phyloP scores from a whole-genome alignment of 2,329 filamentous ascomycete species.

The Arachnomyces sp. region DNA sequence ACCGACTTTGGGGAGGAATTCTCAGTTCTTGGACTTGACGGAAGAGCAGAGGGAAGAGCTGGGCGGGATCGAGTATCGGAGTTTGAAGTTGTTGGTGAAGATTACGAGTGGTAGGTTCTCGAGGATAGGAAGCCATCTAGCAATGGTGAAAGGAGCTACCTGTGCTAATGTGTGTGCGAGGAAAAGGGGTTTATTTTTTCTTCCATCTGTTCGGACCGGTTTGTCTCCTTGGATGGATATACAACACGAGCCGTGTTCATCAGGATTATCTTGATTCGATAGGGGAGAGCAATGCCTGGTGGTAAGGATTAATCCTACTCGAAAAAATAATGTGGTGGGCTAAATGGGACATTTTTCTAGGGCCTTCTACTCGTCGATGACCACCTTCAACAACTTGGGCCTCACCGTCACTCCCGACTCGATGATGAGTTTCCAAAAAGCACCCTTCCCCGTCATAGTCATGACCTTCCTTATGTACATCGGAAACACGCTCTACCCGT shows the following conservation, averaged over 20 bases:
- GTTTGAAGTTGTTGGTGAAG: constrained; percentile 43
- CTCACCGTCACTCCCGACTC: constrained; percentile 50
- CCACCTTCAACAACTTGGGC: constrained; percentile 48
- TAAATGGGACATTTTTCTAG: no score
- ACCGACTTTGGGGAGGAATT: constrained; percentile 41
- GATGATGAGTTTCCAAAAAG: constrained; percentile 44
- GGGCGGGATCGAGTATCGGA: constrained; percentile 47
- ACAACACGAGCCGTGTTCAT: constrained; percentile 35
- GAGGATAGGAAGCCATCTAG: no score
- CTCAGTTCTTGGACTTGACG: constrained; percentile 39
- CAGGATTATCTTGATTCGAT: constrained; percentile 31
- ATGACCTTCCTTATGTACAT: constrained; percentile 34
- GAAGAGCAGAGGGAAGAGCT: constrained; percentile 37
- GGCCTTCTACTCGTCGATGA: constrained; percentile 46
- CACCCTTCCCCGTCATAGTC: constrained; percentile 31
- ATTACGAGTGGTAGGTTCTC: constrained; percentile 33
- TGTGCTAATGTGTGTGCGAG: constrained; percentile 1
- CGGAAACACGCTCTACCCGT: constrained; percentile 46
- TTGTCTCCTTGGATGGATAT: constrained; percentile 44
- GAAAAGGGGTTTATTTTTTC: constrained; percentile 39
- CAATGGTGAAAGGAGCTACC: background rate
- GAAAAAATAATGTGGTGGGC: no score
- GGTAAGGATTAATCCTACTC: constrained; percentile 31
- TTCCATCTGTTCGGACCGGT: constrained; percentile 43
- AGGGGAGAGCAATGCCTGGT: constrained; percentile 41